Conservation (phyloP, 1,139 yeast species). For the Taiozyma onychis region DNA sequence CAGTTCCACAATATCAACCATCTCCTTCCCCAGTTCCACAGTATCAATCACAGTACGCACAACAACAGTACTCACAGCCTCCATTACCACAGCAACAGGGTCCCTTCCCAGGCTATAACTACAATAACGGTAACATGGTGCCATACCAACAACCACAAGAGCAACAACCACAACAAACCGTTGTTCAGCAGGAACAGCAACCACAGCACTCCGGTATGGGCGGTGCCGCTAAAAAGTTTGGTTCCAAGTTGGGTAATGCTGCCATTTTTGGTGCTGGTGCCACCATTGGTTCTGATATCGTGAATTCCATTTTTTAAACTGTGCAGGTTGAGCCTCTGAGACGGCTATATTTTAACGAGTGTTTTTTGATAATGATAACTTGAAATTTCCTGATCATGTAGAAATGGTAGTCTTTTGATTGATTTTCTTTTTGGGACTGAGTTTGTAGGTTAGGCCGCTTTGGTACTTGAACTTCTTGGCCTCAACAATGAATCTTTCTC, state of each 20-base stretch:
- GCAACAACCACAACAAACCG: slow-evolving; percentile 21
- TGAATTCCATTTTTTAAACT: slow-evolving; percentile 70
- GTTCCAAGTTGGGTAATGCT: slow-evolving; percentile 84
- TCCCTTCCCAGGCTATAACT: slow-evolving; percentile 14
- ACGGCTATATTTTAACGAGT: background rate
- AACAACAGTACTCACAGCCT: slow-evolving; percentile 17
- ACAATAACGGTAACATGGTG: background rate
- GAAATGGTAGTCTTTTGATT: background rate
- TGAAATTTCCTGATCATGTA: too few relatives aligned
- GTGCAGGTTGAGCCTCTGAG: background rate
- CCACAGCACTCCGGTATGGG: slow-evolving; percentile 17
- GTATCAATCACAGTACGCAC: slow-evolving; percentile 33
- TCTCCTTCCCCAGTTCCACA: slow-evolving; percentile 32
- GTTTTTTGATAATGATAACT: background rate
- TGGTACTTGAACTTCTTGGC: too few relatives aligned
- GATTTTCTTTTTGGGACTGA: too few relatives aligned
- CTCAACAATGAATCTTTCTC: too few relatives aligned
- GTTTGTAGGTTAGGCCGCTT: too few relatives aligned
- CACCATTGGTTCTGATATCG: slow-evolving; percentile 81
- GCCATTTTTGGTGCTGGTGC: slow-evolving; percentile 98
- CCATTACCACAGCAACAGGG: slow-evolving; percentile 21
- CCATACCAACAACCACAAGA: slow-evolving; percentile 21
- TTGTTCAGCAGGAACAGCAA: slow-evolving; percentile 22
- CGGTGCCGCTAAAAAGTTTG: slow-evolving; percentile 55
- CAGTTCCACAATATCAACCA: slow-evolving; percentile 17